Evolutionary conservation across 2,329 filamentous ascomycete species (phyloP), one percentile per base, ranked within the genome.

Genomic region (Colletotrichum shisoi): DNA sequence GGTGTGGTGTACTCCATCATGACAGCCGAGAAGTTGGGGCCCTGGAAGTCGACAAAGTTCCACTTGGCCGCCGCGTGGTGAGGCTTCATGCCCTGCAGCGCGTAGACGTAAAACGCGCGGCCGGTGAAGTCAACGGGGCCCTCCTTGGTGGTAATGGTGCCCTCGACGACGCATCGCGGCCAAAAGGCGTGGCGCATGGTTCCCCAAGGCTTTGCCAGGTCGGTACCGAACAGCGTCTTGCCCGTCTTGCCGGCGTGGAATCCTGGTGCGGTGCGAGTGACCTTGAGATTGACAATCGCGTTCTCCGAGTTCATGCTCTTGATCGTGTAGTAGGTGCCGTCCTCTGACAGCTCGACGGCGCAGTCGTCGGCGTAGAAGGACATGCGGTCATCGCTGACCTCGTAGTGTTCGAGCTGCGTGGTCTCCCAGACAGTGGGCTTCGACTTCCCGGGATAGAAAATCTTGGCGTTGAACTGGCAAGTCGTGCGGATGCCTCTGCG

Each of bases 1-100:
- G 95, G 96, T 0, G 95, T 99, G 44, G 89, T 96, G 79, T 89
- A 99, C 79, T 98, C 91, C 95, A 99, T 99, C 83, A 98, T 83
- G 71, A 96, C 81, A 34, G 94, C 94, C 34, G 94, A 95, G 81
- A 93, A 91, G 21, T 84, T 92, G 24, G 93, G 90, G 15, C 92
- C 90, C 77, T 98, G 94, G 82, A 97, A 97, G 80, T 94, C 88
- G 79, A 87, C 85, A 82, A 97, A 99, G 80, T 95, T 97, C 95
- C 95, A 99, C 70, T 87, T 88, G 37, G 91, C 89, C 69, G 94
- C 94, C 67, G 93, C 91, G 77, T 99, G 96, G 79, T 99, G 95
- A 46, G 95, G 95, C 85, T 99, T 99, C 94, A 98, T 98, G 77
- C 94, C 95, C 81, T 98, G 95, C 57, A 98, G 82, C 46, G 93